Base-by-base conservation (phyloP, 2,329 filamentous ascomycete species). In the Epichloe bromicola region DNA sequence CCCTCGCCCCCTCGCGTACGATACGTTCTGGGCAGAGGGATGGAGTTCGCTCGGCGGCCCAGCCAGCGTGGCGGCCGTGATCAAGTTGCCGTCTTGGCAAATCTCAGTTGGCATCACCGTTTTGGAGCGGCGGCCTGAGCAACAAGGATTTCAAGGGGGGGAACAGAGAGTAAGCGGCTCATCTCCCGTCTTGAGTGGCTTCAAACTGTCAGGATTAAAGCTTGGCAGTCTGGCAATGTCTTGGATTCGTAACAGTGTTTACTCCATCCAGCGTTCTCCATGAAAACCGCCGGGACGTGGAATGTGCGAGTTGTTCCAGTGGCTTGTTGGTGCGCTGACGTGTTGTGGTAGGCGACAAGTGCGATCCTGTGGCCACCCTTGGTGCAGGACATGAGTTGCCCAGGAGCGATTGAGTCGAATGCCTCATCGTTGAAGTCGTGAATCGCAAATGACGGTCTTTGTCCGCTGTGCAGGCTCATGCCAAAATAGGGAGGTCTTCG, bases 171-270 rank as follows among this genome's bases (percentile, higher is more conserved):
- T 23, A 30, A 23, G 17, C 8, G 20, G 15, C 11, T 36, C 10
- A 10, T 23, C 47, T 43, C 39, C 12, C 37, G 23, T 41, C 37
- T 15, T 19, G 36, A 23, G 34, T 47, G 37, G 43, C 37, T 23
- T 44, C 40, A 20, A 34, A 38, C n/a, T 4, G 34, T 17, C 37
- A 44, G 44, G 20, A 33, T 39, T 5, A 42, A 37, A 30, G 45
- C 50, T 48, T 51, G 45, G 45, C 45, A 42, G 50, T 51, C 23
- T 26, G 23, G 4, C 50, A 33, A 48, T 51, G 50, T 51, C 45
- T 51, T 19, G 39, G 33, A 39, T 38, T 20, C 45, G 34, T 6
- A 14, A 19, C 19, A 11, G 33, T 19, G 46, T 15, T 38, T 5
- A 39, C 1, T 17, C 10, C n/a, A 23, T 7, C n/a, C 0, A 19